These are phyloP conservation scores for Onygenales sp. DNA, from an alignment of 2,329 filamentous ascomycete species.

Conservation along the genomic window DNA sequence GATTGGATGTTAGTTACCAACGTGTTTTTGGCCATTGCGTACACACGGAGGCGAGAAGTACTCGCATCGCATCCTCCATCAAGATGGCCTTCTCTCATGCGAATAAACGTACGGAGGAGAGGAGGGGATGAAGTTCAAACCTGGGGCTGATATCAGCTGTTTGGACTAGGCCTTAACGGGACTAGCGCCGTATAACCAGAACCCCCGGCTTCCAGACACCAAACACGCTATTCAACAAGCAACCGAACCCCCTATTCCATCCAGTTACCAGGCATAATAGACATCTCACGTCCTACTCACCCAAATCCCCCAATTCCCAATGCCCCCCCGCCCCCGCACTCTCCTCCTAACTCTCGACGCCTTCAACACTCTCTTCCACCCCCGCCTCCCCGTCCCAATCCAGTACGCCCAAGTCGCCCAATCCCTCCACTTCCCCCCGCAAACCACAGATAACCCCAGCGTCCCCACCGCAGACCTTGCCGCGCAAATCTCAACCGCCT, in stretches of 20 bases:
- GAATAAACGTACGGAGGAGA: too few relatives aligned
- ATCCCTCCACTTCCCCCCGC: constrained; percentile 20
- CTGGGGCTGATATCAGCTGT: too few relatives aligned
- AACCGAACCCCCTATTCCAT: background rate
- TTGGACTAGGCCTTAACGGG: too few relatives aligned
- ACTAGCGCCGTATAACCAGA: too few relatives aligned
- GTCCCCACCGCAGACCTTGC: constrained; percentile 16
- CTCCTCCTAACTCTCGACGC: constrained; percentile 38
- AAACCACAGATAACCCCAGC: constrained; percentile 15
- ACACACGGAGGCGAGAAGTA: background rate
- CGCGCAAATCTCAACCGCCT: constrained; percentile 6
- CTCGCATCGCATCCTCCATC: background rate
- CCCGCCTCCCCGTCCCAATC: constrained; percentile 27
- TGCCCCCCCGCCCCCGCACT: constrained; percentile 1
- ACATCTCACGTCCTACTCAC: too few relatives aligned
- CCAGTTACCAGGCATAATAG: too few relatives aligned
- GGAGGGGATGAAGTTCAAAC: too few relatives aligned
- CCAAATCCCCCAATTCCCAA: background rate
- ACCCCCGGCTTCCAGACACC: too few relatives aligned
- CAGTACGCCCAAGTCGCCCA: constrained; percentile 33
- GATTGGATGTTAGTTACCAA: too few relatives aligned
- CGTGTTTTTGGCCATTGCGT: too few relatives aligned
- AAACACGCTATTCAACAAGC: too few relatives aligned
- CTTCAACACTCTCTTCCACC: constrained; percentile 36
- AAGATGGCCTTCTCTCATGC: too few relatives aligned